Conservation (phyloP, 805 yeast genomes). For the Candida silvicultrix region DNA sequence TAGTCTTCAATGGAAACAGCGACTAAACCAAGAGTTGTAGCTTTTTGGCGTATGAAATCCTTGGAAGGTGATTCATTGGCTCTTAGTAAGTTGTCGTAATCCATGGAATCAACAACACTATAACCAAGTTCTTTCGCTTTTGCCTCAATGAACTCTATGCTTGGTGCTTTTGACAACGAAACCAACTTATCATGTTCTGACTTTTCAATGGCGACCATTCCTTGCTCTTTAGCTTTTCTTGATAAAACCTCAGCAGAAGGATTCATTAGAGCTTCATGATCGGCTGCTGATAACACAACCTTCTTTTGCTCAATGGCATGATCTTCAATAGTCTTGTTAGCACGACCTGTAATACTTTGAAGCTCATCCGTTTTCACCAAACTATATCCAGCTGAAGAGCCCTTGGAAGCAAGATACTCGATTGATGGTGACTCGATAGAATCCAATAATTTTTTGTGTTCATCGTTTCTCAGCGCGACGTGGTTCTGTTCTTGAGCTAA, state of each 20-base stretch:
- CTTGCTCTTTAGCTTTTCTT: conserved; percentile 6
- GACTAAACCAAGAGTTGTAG: conserved; percentile 8
- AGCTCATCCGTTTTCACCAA: not conserved
- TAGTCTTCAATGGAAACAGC: conserved; percentile 7
- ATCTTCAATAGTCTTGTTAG: not conserved
- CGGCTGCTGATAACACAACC: not conserved
- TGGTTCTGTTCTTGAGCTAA: conserved; percentile 6
- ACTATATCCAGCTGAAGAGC: not conserved
- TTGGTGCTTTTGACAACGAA: not conserved
- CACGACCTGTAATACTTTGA: not conserved
- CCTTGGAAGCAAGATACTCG: not conserved
- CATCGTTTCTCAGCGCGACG: not conserved
- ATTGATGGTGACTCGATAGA: not conserved
- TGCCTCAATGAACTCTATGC: not conserved
- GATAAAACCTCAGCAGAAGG: conserved; percentile 5
- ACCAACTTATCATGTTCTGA: conserved; percentile 1
- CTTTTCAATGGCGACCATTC: not conserved
- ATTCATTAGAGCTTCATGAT: conserved; percentile 1
- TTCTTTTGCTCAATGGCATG: not conserved
- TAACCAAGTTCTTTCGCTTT: not conserved
- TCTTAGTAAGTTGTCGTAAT: not conserved
- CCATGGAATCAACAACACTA: not conserved
- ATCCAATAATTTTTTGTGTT: not conserved
- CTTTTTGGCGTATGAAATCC: conserved; percentile 19
- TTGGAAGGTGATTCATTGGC: conserved; percentile 10